phyloP scores from a whole-genome alignment of 352 stramenopile genomes.

The Globisporangium takayamanum region DNA sequence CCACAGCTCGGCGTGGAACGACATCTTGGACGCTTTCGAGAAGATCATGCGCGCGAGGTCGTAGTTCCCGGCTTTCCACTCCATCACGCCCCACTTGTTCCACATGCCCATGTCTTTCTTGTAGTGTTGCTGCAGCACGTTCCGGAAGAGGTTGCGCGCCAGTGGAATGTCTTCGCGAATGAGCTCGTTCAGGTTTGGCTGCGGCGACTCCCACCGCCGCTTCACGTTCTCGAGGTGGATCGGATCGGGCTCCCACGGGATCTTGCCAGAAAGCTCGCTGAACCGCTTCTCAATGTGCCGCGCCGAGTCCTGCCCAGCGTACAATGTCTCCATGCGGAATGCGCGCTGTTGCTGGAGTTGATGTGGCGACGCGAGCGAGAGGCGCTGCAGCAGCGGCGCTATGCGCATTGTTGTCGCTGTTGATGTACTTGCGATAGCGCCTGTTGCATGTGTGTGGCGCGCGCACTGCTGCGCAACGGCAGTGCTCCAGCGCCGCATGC shows the following conservation, averaged over 20 bases:
- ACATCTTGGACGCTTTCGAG: slow-evolving; percentile 63
- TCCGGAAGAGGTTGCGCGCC: slow-evolving; percentile 70
- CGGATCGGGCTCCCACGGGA: slow-evolving; percentile 66
- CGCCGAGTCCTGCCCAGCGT: slow-evolving; percentile 59
- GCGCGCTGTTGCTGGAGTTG: slow-evolving; percentile 1
- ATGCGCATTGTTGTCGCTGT: neutral
- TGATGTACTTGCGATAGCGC: neutral
- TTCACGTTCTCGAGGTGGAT: slow-evolving; percentile 53
- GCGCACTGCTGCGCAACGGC: neutral
- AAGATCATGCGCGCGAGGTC: slow-evolving; percentile 85
- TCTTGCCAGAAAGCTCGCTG: slow-evolving; percentile 65
- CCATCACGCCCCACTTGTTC: slow-evolving; percentile 89
- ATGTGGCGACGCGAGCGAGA: neutral
- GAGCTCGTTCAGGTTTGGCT: slow-evolving; percentile 73
- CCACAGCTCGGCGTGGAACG: slow-evolving; percentile 68
- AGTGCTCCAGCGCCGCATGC: slow-evolving; percentile 8
- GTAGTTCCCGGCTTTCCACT: slow-evolving; percentile 83
- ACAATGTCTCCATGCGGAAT: slow-evolving; percentile 48
- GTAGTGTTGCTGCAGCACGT: slow-evolving; percentile 76
- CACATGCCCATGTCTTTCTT: slow-evolving; percentile 85
- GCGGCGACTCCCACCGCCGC: slow-evolving; percentile 41
- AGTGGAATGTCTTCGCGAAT: slow-evolving; percentile 71
- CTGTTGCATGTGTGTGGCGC: too few species aligned
- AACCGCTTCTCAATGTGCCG: slow-evolving; percentile 76
- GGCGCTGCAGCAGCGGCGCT: neutral